Evolutionary conservation across 2,329 filamentous ascomycete species (phyloP).

Genomic region (Scedosporium apiospermum): DNA sequence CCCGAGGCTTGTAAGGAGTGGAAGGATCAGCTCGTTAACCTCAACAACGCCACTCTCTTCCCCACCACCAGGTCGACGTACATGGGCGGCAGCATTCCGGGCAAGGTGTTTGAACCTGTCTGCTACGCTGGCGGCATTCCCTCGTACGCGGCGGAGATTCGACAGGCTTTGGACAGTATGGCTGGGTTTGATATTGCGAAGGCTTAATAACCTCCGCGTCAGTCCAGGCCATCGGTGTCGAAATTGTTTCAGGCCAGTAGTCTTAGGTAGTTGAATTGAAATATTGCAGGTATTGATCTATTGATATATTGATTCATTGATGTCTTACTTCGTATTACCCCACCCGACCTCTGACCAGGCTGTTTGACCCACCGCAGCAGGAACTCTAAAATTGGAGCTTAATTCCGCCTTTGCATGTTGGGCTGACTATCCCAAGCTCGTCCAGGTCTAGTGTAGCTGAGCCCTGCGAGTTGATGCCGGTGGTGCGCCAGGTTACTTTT

Average conservation of each 20-base stretch:
- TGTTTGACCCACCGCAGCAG: too few relatives aligned
- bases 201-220: not conserved
- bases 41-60: slow-evolving; percentile 37
- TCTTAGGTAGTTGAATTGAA: not conserved
- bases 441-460: too few relatives aligned
- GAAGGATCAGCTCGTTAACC: slow-evolving; percentile 36
- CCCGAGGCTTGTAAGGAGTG: slow-evolving; percentile 34
- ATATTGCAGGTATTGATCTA: too few relatives aligned
- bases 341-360: too few relatives aligned
- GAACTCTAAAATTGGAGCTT: too few relatives aligned
- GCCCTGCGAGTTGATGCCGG: too few relatives aligned
- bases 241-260: not conserved
- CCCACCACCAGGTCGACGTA: slow-evolving; percentile 41
- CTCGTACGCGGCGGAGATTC: slow-evolving; percentile 21
- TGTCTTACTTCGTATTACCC: too few relatives aligned
- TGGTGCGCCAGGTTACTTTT: too few relatives aligned
- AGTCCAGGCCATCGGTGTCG: not conserved
- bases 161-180: slow-evolving; percentile 23
- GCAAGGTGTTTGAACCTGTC: slow-evolving; percentile 41
- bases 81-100: slow-evolving; percentile 46
- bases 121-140: slow-evolving; percentile 35
- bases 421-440: too few relatives aligned
- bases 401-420: too few relatives aligned
- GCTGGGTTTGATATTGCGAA: slow-evolving; percentile 23
- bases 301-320: too few relatives aligned